phyloP scores from a whole-genome alignment of 176 grass and related monocot genomes.

The Carex kokanica region DNA sequence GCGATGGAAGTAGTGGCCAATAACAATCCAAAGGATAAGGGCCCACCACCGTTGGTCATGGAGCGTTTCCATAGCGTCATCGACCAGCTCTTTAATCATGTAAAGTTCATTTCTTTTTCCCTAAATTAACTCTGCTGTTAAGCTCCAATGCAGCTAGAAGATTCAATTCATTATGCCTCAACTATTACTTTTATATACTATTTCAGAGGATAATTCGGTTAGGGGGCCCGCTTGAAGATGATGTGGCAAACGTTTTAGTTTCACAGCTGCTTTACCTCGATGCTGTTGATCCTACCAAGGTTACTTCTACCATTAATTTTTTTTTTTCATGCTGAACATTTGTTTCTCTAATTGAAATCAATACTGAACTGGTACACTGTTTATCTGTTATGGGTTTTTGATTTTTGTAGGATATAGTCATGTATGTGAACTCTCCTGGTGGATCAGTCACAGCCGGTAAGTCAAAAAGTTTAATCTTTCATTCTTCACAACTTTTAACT shows the following conservation, averaged over 20 bases:
- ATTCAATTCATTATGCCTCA: not conserved
- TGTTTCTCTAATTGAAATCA: no score
- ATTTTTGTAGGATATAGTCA: slow-evolving; percentile 80
- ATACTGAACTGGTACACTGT: not conserved
- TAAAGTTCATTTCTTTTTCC: slow-evolving; percentile 24
- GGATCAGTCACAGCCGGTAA: slow-evolving; percentile 95
- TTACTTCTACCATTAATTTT: slow-evolving; percentile 20
- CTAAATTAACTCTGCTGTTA: no score
- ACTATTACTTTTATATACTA: not conserved
- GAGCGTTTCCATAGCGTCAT: slow-evolving; percentile 81
- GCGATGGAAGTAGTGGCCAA: slow-evolving; percentile 38
- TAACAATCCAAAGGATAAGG: slow-evolving; percentile 47
- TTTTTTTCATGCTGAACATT: not conserved
- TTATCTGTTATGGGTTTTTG: not conserved
- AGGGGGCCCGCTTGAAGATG: slow-evolving; percentile 76
- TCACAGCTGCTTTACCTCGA: slow-evolving; percentile 87
- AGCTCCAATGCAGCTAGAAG: no score
- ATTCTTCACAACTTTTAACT: not conserved
- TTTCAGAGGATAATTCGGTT: slow-evolving; percentile 83
- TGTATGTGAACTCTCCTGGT: slow-evolving; percentile 95
- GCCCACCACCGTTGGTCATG: slow-evolving; percentile 74
- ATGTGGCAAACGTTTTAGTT: slow-evolving; percentile 78
- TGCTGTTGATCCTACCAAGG: slow-evolving; percentile 75
- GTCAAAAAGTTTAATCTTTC: not conserved
- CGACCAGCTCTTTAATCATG: slow-evolving; percentile 89